These are phyloP conservation scores for Aspergillus sp. DNA, from an alignment of 2,329 filamentous ascomycete species.

Conservation along the genomic window DNA sequence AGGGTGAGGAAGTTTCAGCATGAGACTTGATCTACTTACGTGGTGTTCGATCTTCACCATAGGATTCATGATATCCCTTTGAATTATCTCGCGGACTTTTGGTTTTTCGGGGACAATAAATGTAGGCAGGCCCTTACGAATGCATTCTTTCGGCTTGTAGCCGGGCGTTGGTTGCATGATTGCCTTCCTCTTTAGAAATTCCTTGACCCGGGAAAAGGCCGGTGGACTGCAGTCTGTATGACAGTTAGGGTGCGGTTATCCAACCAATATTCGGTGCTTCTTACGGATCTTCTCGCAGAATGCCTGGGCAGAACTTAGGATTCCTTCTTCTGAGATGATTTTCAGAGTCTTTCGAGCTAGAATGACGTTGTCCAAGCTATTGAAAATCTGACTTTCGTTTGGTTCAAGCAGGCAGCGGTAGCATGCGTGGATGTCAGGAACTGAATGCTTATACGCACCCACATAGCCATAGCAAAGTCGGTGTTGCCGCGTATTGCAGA, in stretches of 20 bases:
- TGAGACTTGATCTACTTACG: slow-evolving; percentile 26
- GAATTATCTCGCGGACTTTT: slow-evolving; percentile 20
- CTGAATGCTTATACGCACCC: slow-evolving; percentile 34
- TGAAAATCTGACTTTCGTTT: slow-evolving; percentile 25
- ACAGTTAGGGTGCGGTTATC: slow-evolving; percentile 13
- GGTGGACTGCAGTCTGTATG: slow-evolving; percentile 31
- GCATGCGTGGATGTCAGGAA: slow-evolving; percentile 47
- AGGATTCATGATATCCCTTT: slow-evolving; percentile 31
- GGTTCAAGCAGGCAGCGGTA: slow-evolving; percentile 46
- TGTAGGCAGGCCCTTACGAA: slow-evolving; percentile 29
- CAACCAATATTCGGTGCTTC: slow-evolving; percentile 3
- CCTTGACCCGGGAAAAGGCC: slow-evolving; percentile 29
- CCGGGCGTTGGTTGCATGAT: slow-evolving; percentile 30
- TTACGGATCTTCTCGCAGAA: slow-evolving; percentile 35
- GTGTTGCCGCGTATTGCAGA: slow-evolving; percentile 49
- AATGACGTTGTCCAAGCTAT: slow-evolving; percentile 28
- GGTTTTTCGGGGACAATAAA: slow-evolving; percentile 24
- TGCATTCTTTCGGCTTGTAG: slow-evolving; percentile 31
- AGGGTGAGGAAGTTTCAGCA: neutral
- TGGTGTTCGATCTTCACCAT: slow-evolving; percentile 34
- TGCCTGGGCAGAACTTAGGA: slow-evolving; percentile 22
- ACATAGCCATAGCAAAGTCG: slow-evolving; percentile 48
- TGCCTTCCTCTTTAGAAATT: slow-evolving; percentile 27
- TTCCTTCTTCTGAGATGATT: slow-evolving; percentile 31
- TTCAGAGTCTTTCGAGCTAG: slow-evolving; percentile 28